Percentiles rank a stretch among this genome's conserved stretches.
Conservation (phyloP, 2,329 filamentous ascomycete species). For the Pezicula rhizophila region DNA sequence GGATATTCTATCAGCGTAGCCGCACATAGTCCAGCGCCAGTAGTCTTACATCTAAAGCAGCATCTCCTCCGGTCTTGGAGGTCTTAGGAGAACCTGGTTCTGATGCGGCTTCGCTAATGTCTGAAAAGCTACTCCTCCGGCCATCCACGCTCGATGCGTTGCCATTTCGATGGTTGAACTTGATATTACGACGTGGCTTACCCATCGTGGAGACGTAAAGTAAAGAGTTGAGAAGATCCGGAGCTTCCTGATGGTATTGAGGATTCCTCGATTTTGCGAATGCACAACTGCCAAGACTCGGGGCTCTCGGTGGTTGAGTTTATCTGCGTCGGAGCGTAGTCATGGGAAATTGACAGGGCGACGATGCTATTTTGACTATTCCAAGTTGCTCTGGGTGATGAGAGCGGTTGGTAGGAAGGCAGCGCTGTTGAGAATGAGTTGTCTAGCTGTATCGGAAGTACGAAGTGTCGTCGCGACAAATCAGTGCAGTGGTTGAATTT, state of each 20-base stretch:
- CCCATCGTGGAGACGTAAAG: slow-evolving; percentile 27
- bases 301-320: too few species aligned
- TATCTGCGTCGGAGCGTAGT: too few species aligned
- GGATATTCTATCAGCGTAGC: background rate
- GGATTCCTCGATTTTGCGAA: too few species aligned
- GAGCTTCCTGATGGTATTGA: slow-evolving; percentile 1
- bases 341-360: too few species aligned
- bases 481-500: too few species aligned
- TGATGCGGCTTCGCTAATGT: slow-evolving; percentile 56
- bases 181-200: slow-evolving; percentile 45
- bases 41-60: slow-evolving; percentile 32
- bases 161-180: slow-evolving; percentile 38
- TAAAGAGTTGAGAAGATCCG: background rate
- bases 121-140: slow-evolving; percentile 65
- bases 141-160: slow-evolving; percentile 24
- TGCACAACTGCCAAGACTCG: too few species aligned
- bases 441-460: too few species aligned
- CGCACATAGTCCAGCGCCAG: background rate
- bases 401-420: too few species aligned
- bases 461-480: too few species aligned
- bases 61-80: slow-evolving; percentile 27
- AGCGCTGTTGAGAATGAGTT: too few species aligned
- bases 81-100: slow-evolving; percentile 21
- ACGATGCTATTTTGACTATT: too few species aligned
- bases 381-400: too few species aligned